Evolutionary conservation across 805 yeast species (phyloP).

Genomic region (Yueomyces sp.): DNA sequence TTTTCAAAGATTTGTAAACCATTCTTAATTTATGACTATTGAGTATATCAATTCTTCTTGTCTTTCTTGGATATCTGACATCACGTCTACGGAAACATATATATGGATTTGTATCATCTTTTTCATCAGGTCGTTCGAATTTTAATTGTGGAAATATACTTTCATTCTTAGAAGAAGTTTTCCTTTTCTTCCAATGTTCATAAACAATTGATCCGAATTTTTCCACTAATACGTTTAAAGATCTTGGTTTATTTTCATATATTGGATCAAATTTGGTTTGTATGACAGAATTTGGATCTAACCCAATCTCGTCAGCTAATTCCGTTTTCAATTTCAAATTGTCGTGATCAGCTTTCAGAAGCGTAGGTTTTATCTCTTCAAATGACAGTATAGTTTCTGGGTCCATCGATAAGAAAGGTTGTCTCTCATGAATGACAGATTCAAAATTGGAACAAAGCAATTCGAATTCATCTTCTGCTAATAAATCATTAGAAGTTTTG

Average conservation of each 20-base stretch:
- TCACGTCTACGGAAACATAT: slow-evolving; percentile 93
- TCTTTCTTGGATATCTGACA: slow-evolving; percentile 87
- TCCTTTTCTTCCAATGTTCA: slow-evolving; percentile 69
- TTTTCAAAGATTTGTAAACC: slow-evolving; percentile 61
- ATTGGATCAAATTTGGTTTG: slow-evolving; percentile 25
- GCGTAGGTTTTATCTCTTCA: slow-evolving; percentile 49
- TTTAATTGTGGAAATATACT: slow-evolving; percentile 61
- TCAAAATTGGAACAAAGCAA: slow-evolving; percentile 62
- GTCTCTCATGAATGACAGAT: slow-evolving; percentile 58
- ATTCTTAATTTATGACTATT: slow-evolving; percentile 72
- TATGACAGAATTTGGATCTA: slow-evolving; percentile 33
- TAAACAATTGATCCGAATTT: slow-evolving; percentile 56
- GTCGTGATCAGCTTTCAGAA: slow-evolving; percentile 27
- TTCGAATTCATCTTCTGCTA: slow-evolving; percentile 83
- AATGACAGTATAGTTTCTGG: slow-evolving; percentile 61
- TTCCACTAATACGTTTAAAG: slow-evolving; percentile 36
- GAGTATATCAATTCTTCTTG: slow-evolving; percentile 85
- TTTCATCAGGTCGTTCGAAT: slow-evolving; percentile 77
- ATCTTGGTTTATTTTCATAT: slow-evolving; percentile 28
- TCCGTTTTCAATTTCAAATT: slow-evolving; percentile 43
- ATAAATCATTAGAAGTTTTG: slow-evolving; percentile 10
- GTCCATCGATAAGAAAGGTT: slow-evolving; percentile 80
- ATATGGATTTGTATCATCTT: slow-evolving; percentile 90
- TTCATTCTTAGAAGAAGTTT: slow-evolving; percentile 56
- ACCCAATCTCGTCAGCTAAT: slow-evolving; percentile 42